Base-by-base conservation (phyloP, 805 yeast genomes). In the Nakazawaea wyomingensis region DNA sequence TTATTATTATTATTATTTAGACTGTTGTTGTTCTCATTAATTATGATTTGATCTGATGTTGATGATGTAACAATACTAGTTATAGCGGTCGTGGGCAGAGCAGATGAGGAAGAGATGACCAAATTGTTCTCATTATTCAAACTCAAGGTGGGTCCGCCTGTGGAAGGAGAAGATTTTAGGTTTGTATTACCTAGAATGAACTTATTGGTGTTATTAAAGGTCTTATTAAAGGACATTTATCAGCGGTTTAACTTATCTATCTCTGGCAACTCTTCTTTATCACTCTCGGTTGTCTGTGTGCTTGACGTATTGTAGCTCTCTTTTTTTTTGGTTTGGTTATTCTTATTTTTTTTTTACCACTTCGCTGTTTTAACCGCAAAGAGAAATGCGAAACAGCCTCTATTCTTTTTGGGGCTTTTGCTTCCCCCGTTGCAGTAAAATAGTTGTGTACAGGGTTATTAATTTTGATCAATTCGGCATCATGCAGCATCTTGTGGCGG, bases 181-280 rank as follows among this genome's bases (percentile, higher is more conserved):
- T 11, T 19, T 7, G 42, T 43, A 7, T 10, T 10, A 4, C 46
- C 42, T 10, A 43, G 26, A n/a, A 43, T 37, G 42, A 43, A 43
- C 34, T 43, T 42, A 21, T 37, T 43, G 14, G 11, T 29, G 28
- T 22, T 35, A 22, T 29, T 43, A 31, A 43, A 43, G 8, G 41
- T 8, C 20, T 37, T 31, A 14, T 37, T 33, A 18, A 43, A 43
- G 7, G 46, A 43, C 46, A 43, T 43, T 5, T 39, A n/a, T n/a
- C n/a, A n/a, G n/a, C n/a, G n/a, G n/a, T n/a, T n/a, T n/a, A n/a
- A n/a, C n/a, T n/a, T n/a, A n/a, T n/a, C n/a, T n/a, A n/a, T n/a
- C n/a, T n/a, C n/a, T n/a, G n/a, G n/a, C n/a, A n/a, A n/a, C n/a
- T n/a, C n/a, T n/a, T n/a, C n/a, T n/a, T n/a, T n/a, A n/a, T n/a